phyloP scores from a whole-genome alignment of 2,329 filamentous ascomycete genomes.

The Lachnellula cervina region DNA sequence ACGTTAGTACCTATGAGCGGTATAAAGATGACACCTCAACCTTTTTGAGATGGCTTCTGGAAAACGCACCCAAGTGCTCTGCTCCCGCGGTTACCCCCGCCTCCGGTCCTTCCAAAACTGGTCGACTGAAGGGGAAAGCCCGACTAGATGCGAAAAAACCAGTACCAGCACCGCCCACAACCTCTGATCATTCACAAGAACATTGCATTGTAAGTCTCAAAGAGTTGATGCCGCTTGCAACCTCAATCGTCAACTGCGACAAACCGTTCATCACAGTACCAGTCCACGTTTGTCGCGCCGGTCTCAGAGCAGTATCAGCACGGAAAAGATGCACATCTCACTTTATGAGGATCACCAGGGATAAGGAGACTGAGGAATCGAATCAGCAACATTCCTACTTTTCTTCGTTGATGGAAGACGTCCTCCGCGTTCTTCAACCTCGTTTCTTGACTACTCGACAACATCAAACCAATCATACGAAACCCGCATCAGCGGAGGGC shows the following conservation, averaged over 20 bases:
- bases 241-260: constrained; percentile 2
- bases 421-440: constrained; percentile 11
- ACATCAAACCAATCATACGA: not conserved
- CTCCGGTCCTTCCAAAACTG: not conserved
- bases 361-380: not conserved
- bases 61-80: not conserved
- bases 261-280: constrained; percentile 2
- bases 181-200: not conserved
- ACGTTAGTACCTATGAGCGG: not conserved
- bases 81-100: not conserved
- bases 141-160: not conserved
- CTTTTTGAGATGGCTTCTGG: not conserved
- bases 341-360: not conserved
- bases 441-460: not conserved
- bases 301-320: constrained; percentile 9
- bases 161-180: not conserved
- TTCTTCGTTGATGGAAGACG: constrained; percentile 11
- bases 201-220: not conserved
- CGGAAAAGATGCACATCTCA: constrained; percentile 6
- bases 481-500: not conserved
- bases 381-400: constrained; percentile 12
- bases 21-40: not conserved
- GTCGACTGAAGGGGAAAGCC: not conserved
- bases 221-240: constrained; percentile 8
- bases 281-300: constrained; percentile 8